Evolutionary conservation across 306 rosid genomes (phyloP).

Genomic region (Elaeagnus macrophylla): DNA sequence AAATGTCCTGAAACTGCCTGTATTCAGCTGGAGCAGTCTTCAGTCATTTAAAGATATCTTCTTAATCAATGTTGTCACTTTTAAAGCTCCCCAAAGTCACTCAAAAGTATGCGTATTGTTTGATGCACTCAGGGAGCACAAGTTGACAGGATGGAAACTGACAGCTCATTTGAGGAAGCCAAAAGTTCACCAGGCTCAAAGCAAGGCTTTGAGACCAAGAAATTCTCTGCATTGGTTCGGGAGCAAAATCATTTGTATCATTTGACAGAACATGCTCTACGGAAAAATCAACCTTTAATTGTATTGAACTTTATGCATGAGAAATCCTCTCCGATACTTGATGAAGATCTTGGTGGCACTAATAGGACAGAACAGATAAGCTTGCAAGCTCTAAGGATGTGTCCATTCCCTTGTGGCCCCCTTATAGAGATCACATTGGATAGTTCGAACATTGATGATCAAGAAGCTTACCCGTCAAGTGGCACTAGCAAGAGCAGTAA

Average conservation of each 20-base stretch:
- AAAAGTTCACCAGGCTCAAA: conserved; percentile 39
- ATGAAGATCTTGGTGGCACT: conserved; percentile 41
- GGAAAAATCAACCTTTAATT: conserved; percentile 73
- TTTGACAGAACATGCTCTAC: conserved; percentile 78
- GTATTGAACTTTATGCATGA: conserved; percentile 57
- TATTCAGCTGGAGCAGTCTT: neutral
- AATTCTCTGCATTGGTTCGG: conserved; percentile 47
- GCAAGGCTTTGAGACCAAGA: conserved; percentile 43
- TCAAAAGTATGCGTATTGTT: neutral
- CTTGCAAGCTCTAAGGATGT: conserved; percentile 76
- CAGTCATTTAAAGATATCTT: neutral
- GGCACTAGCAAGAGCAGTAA: conserved; percentile 28
- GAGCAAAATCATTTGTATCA: conserved; percentile 67
- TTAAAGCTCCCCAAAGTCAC: neutral
- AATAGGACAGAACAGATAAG: conserved; percentile 65
- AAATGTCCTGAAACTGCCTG: conserved; percentile 9
- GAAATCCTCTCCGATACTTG: conserved; percentile 34
- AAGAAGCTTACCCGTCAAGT: conserved; percentile 31
- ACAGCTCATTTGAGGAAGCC: conserved; percentile 31
- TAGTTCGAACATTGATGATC: conserved; percentile 37
- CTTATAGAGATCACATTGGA: conserved; percentile 41
- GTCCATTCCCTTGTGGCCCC: conserved; percentile 44
- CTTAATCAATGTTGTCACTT: neutral
- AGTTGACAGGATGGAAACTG: conserved; percentile 48
- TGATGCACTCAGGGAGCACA: conserved; percentile 62